Evolutionary conservation across 306 rosid genomes (phyloP).

Genomic region (Oemleria cerasiformis): DNA sequence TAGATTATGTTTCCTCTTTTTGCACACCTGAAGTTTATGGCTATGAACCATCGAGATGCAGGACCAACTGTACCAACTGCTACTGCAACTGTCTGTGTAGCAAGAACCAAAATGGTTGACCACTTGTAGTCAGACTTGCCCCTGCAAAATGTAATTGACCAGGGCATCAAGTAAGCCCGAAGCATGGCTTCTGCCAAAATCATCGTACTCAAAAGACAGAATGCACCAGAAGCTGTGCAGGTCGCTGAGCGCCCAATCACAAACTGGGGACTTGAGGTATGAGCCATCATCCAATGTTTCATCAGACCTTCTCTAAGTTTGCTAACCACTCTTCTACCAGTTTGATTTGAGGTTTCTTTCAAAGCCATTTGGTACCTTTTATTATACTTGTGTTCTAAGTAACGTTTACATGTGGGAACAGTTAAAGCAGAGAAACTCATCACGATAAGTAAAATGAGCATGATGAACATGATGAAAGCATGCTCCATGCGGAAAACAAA

Average conservation of each 20-base stretch:
- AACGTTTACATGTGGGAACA: conserved; percentile 56
- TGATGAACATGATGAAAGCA: conserved; percentile 45
- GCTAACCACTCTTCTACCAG: conserved; percentile 5
- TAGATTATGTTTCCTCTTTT: conserved; percentile 18
- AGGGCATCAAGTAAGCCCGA: conserved; percentile 54
- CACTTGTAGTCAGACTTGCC: conserved; percentile 76
- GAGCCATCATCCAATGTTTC: conserved; percentile 86
- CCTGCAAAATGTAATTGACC: conserved; percentile 54
- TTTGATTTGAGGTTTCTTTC: conserved; percentile 28
- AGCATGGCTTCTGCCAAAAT: conserved; percentile 57
- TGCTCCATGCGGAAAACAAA: conserved; percentile 72
- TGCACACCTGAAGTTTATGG: conserved; percentile 58
- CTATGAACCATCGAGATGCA: conserved; percentile 70
- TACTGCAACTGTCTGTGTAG: conserved; percentile 61
- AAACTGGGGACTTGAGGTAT: conserved; percentile 79
- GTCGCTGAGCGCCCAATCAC: conserved; percentile 84
- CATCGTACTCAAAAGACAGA: conserved; percentile 62
- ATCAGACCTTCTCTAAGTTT: conserved; percentile 37
- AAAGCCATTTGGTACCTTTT: conserved; percentile 40
- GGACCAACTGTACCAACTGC: conserved; percentile 76
- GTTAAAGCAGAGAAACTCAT: conserved; percentile 51
- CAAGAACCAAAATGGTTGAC: conserved; percentile 61
- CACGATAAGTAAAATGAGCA: conserved; percentile 61
- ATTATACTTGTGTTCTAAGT: conserved; percentile 45
- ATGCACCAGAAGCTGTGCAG: conserved; percentile 79